Percentiles rank a stretch among this genome's conserved stretches.
Evolutionary conservation across 768 basidiomycete species (phyloP).

Genomic region (Wakefieldia striispora): DNA sequence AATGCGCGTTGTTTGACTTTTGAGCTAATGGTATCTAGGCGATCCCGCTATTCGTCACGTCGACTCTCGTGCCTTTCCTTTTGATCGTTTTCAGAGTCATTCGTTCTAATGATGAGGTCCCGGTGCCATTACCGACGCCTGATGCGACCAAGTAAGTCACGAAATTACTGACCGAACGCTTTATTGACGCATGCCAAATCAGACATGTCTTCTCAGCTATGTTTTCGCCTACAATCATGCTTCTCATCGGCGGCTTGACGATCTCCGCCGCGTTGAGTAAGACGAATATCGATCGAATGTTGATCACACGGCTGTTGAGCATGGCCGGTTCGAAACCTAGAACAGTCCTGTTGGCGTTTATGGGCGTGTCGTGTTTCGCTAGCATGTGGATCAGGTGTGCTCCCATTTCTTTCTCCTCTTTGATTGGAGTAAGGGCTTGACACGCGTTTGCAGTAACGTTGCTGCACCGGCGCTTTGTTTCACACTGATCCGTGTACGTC

Average conservation of each 20-base stretch:
- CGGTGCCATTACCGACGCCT: constrained; percentile 48
- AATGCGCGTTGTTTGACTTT: not conserved
- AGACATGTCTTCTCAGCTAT: constrained; percentile 92
- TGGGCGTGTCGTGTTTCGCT: constrained; percentile 95
- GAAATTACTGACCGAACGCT: not conserved
- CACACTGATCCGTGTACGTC: constrained; percentile 83
- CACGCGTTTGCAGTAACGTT: constrained; percentile 65
- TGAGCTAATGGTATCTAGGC: constrained; percentile 50
- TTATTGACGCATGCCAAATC: constrained; percentile 1
- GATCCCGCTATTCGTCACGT: constrained; percentile 97
- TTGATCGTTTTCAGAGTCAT: constrained; percentile 85
- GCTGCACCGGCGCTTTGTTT: constrained; percentile 98
- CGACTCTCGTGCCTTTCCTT: constrained; percentile 82
- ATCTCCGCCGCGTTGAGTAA: constrained; percentile 96
- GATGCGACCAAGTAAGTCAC: constrained; percentile 79
- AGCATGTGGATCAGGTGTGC: constrained; percentile 97
- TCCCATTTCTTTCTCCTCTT: not conserved
- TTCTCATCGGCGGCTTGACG: constrained; percentile 96
- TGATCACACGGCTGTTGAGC: constrained; percentile 88
- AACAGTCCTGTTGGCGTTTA: constrained; percentile 87
- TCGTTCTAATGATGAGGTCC: constrained; percentile 46
- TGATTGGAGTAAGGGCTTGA: constrained; percentile 3
- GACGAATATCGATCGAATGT: constrained; percentile 87
- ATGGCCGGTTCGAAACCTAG: constrained; percentile 87
- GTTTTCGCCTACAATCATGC: constrained; percentile 98